Conservation (phyloP, 192 early-diverging fungal genomes). For the Mortierella antarctica region DNA sequence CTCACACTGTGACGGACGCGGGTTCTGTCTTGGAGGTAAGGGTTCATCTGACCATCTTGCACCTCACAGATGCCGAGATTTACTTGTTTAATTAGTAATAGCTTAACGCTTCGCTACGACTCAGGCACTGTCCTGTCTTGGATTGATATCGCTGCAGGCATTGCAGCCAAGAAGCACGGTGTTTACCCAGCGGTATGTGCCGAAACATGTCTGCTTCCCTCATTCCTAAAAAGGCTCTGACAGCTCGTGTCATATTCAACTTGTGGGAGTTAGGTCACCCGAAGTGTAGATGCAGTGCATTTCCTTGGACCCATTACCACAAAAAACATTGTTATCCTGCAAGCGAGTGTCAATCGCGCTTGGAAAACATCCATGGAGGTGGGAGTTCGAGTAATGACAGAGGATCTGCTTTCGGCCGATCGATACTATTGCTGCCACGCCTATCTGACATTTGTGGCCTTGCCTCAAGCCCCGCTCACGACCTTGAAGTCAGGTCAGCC, state of each 20-base stretch:
- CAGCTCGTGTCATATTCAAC: neutral
- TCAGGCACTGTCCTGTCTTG: slow-evolving; percentile 65
- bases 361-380: slow-evolving; percentile 82
- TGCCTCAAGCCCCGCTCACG: slow-evolving; percentile 36
- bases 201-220: neutral
- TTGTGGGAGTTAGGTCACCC: slow-evolving; percentile 60
- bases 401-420: slow-evolving; percentile 67
- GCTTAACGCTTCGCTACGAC: neutral
- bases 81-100: neutral
- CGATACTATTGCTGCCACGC: slow-evolving; percentile 71
- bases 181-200: slow-evolving; percentile 62
- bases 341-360: slow-evolving; percentile 71
- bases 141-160: slow-evolving; percentile 76
- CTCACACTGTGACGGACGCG: slow-evolving; percentile 61
- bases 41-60: neutral
- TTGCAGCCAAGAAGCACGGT: slow-evolving; percentile 72
- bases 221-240: neutral
- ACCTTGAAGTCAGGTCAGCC: slow-evolving; percentile 4
- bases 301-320: slow-evolving; percentile 71
- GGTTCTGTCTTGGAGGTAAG: slow-evolving; percentile 62
- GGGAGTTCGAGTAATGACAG: slow-evolving; percentile 76
- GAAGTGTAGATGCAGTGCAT: slow-evolving; percentile 75
- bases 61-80: neutral
- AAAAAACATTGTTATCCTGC: slow-evolving; percentile 71
- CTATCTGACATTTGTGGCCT: slow-evolving; percentile 73